Conservation (phyloP, 495 filamentous ascomycete genomes). For the Hypomontagnella submonticulosa region DNA sequence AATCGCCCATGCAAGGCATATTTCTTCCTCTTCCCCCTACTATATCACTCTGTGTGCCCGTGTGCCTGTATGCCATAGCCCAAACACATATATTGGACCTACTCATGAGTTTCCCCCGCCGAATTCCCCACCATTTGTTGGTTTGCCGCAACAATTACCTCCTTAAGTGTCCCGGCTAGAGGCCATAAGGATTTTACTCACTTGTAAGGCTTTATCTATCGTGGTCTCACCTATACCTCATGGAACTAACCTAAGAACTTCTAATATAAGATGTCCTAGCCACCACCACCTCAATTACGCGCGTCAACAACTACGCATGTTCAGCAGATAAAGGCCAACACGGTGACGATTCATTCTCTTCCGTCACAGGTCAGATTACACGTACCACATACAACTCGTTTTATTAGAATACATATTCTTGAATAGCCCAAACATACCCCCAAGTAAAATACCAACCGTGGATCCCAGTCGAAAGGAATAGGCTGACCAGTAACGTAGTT, state of each 20-base stretch:
- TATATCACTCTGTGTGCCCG: constrained; percentile 3
- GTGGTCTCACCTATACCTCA: background rate
- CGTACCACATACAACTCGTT: background rate
- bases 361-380: background rate
- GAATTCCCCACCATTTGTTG: too few species aligned
- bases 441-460: constrained; percentile 1
- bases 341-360: too few species aligned
- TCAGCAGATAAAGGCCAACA: too few species aligned
- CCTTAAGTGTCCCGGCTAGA: background rate
- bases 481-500: constrained; percentile 5
- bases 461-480: background rate
- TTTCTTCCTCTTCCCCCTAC: background rate
- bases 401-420: background rate
- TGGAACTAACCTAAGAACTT: background rate
- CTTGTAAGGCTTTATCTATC: constrained; percentile 6
- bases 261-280: background rate
- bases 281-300: too few species aligned
- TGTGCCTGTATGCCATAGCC: too few species aligned
- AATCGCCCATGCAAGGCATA: background rate
- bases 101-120: too few species aligned
- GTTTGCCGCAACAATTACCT: too few species aligned
- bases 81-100: too few species aligned
- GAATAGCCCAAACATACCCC: background rate
- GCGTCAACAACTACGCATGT: too few species aligned
- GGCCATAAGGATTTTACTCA: background rate